These are phyloP conservation scores for Fragosphaeria purpurea DNA, from an alignment of 2,329 filamentous ascomycete species.

Conservation along the genomic window DNA sequence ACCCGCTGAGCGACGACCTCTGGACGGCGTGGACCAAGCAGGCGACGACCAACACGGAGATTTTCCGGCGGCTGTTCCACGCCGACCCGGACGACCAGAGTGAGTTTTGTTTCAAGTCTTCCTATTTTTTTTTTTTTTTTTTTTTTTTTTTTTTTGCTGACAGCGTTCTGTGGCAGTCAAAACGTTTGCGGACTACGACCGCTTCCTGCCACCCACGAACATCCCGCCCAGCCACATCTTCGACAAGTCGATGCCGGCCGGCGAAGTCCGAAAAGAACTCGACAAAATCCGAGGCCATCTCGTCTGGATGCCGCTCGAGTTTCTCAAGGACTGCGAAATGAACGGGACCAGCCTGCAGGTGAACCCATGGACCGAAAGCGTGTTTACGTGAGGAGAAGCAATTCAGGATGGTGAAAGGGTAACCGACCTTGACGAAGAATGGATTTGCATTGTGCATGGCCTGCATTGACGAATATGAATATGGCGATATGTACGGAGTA, in stretches of 20 bases:
- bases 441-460: no score
- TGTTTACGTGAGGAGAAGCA: constrained; percentile 50
- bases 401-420: no score
- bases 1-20: constrained; percentile 58
- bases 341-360: constrained; percentile 80
- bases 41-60: constrained; percentile 60
- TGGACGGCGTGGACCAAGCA: constrained; percentile 59
- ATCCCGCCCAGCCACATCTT: constrained; percentile 81
- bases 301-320: constrained; percentile 91
- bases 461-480: no score
- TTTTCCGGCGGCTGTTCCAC: constrained; percentile 75
- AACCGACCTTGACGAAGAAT: no score
- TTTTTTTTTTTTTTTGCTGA: background rate
- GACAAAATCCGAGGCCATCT: constrained; percentile 77
- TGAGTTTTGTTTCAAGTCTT: constrained; percentile 31
- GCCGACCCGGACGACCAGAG: constrained; percentile 81
- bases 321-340: constrained; percentile 76
- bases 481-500: no score
- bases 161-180: constrained; percentile 43
- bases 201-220: constrained; percentile 59
- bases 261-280: constrained; percentile 65
- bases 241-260: constrained; percentile 62
- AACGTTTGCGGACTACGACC: constrained; percentile 83
- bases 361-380: constrained; percentile 78
- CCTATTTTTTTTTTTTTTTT: background rate